These are phyloP conservation scores for Pseudocohnilembus persalinus DNA, from an alignment of 169 alveolate species.

Conservation along the genomic window DNA sequence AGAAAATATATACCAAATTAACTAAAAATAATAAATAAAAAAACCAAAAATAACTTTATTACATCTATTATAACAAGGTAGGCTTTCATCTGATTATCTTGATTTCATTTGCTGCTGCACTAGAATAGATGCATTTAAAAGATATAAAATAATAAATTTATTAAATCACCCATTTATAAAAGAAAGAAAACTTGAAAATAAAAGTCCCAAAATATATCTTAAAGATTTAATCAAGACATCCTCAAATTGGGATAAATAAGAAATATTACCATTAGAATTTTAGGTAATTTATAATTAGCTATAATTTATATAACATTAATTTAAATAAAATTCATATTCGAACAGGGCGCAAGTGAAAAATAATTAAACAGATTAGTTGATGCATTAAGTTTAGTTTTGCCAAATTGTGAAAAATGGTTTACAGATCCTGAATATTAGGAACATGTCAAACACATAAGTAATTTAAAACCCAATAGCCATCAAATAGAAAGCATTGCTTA, in stretches of 20 bases:
- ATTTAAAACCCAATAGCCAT: conserved; percentile 14
- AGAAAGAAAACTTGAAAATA: conserved; percentile 11
- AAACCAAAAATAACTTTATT: conserved; percentile 20
- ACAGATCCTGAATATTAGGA: conserved; percentile 3
- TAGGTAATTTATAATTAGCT: background rate
- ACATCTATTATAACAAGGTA: conserved; percentile 18
- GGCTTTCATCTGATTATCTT: conserved; percentile 27
- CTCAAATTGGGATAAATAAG: conserved; percentile 26
- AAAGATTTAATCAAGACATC: conserved; percentile 26
- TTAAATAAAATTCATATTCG: no score
- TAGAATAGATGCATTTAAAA: conserved; percentile 31
- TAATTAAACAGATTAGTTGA: conserved; percentile 45
- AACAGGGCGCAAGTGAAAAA: conserved; percentile 30
- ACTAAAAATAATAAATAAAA: conserved; percentile 18
- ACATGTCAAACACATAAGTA: conserved; percentile 7
- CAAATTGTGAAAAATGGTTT: conserved; percentile 40
- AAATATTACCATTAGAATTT: conserved; percentile 35
- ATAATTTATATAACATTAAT: no score
- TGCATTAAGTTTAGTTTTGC: conserved; percentile 28
- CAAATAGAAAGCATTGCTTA: conserved; percentile 17
- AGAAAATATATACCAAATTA: conserved; percentile 18
- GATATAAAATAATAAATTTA: conserved; percentile 8
- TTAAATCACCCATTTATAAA: conserved; percentile 30
- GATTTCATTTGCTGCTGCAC: conserved; percentile 27
- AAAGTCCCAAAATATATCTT: conserved; percentile 21